Base-by-base conservation (phyloP, 148 eudicot genomes). In the Arbutus unedo region DNA sequence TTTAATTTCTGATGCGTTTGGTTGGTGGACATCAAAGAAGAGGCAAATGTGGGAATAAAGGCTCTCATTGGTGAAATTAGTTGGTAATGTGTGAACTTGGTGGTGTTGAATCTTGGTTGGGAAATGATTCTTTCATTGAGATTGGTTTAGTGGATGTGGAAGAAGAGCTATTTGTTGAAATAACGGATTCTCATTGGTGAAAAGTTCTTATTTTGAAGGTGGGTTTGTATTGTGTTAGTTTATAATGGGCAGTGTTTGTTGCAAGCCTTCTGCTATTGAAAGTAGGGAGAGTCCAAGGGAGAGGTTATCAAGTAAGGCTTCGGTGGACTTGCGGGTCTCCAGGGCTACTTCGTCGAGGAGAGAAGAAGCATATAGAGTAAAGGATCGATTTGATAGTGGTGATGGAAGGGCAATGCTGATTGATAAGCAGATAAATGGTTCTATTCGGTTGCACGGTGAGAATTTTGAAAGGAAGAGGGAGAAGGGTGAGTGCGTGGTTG, bases 171-270 rank as follows among this genome's bases (percentile, higher is more conserved):
- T 8, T 83, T 79, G 62, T 76, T 73, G 73, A 15, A 75, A 51
- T 74, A 73, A 38, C 74, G 72, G 74, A 41, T 62, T 62, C 19
- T 74, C 8, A 9, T 62, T 81, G 75, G 72, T 57, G 82, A 47
- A 16, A 74, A 45, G 23, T 45, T 74, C 38, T 76, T 6, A 15
- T 74, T 23, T 53, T 76, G 76, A 83, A 82, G 81, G 77, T 80
- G 80, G 81, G 78, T 67, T 81, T 43, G 77, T 23, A 3, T 82
- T 85, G 77, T 57, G 79, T 82, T 60, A 79, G 57, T 83, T 74
- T 79, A 85, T 62, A 79, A 93, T 93, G 97, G 97, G 95, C 44
- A 88, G 91, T 86, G 62, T 82, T 85, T 92, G 97, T 87, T 87
- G 98, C 87, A 95, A 91, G 87, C 92, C 94, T 59, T 90, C 90